phyloP scores from a whole-genome alignment of 768 basidiomycete species.

The Termitomyces sp. region DNA sequence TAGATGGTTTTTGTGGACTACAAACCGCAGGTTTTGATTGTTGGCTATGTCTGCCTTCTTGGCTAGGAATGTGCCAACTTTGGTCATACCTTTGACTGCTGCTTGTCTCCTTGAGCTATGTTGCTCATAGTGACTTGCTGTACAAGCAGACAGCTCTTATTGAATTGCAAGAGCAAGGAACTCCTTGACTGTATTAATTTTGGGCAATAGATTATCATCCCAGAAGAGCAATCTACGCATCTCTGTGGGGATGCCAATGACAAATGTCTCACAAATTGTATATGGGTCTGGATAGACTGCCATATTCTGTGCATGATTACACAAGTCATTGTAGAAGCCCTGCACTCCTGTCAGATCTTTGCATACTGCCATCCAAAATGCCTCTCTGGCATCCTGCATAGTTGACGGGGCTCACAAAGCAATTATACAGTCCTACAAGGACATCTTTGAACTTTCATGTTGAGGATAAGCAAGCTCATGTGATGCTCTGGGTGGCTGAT shows the following conservation, averaged over 20 bases:
- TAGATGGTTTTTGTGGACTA: too few species aligned
- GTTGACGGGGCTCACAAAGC: neutral
- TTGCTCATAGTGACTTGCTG: too few species aligned
- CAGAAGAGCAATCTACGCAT: neutral
- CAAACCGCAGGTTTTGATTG: too few species aligned
- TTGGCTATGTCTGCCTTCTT: too few species aligned
- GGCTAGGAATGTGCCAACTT: too few species aligned
- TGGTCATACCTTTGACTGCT: too few species aligned
- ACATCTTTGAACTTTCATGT: neutral
- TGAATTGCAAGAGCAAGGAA: neutral
- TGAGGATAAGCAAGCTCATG: too few species aligned
- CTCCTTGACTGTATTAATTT: neutral
- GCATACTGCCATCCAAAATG: neutral
- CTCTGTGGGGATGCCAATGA: conserved; percentile 3
- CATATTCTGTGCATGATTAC: conserved; percentile 10
- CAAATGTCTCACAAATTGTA: conserved; percentile 6
- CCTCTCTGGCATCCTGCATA: conserved; percentile 1
- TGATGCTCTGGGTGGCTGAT: too few species aligned
- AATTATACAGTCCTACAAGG: neutral
- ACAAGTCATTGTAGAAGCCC: conserved; percentile 7
- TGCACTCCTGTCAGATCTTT: neutral
- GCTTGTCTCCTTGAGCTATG: too few species aligned
- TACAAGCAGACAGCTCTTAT: too few species aligned
- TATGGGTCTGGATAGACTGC: neutral
- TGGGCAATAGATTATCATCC: neutral